Base-by-base conservation (phyloP, 1,139 yeast genomes). In the Saccharomyces hybrid region DNA sequence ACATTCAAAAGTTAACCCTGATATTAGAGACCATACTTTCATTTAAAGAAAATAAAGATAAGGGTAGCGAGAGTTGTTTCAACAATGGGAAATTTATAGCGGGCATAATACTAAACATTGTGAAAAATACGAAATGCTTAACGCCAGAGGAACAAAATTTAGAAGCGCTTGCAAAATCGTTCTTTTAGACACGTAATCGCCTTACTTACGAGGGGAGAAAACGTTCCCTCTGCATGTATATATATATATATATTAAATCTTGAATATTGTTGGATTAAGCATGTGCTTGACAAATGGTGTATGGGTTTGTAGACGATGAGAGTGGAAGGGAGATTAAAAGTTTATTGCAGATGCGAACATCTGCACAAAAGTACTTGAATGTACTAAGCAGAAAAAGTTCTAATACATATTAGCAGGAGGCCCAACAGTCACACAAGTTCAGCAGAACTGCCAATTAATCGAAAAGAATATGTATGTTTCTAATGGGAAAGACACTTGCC, bases 401-500 rank as follows among this genome's bases (percentile, higher is more conserved):
- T 38, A 20, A 1, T 5, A 38, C 25, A 2, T 20, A 38, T 16
- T 4, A 4, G 20, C 11, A 38, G 44, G 44, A 32, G 16, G 38
- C n/a, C n/a, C 16, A n/a, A 5, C 7, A 13, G 44, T 38, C n/a
- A 11, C 9, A 9, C 26, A 20, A 25, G 26, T 9, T 20, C 20
- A 38, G 44, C 16, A n/a, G 9, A 38, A 20, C 6, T 11, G 5
- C 6, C 20, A 16, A 8, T 20, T 20, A 38, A 20, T 13, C 11
- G 11, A 38, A 16, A 38, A 20, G 23, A 20, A 5, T 11, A 38
- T 38, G 44, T 20, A 20, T 38, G 13, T 13, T 38, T 46, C 31
- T 9, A 26, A 27, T 26, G 54, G 49, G 16, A 46, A 27, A 9
- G 66, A 61, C 5, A 56, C 64, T 2, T 86, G 95, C 70, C 83